Percentiles rank a stretch among this genome's conserved stretches.
Evolutionary conservation across 108 stramenopile species (phyloP).

Genomic region (Epithemia pelagica): DNA sequence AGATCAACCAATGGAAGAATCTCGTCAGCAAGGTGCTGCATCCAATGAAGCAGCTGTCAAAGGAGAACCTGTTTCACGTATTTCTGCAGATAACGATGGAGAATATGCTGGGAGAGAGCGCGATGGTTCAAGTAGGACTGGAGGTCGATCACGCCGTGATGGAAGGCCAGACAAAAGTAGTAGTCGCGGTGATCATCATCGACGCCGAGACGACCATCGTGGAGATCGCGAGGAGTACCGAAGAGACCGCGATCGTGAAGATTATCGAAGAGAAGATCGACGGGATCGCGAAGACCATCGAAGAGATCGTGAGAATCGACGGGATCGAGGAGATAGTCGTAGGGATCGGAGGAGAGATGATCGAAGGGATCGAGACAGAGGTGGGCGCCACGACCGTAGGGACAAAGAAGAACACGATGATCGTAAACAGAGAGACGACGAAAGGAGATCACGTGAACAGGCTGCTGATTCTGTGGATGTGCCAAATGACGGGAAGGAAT

Average conservation of each 20-base stretch:
- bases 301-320: background rate
- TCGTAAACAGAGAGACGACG: background rate
- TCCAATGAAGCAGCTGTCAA: too few relatives aligned
- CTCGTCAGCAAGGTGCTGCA: background rate
- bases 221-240: background rate
- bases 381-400: background rate
- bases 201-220: background rate
- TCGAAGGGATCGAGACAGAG: background rate
- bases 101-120: background rate
- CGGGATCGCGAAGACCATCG: background rate
- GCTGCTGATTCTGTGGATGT: too few relatives aligned
- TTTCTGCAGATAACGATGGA: too few relatives aligned
- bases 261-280: background rate
- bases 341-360: background rate
- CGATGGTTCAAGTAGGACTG: background rate
- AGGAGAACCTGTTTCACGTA: too few relatives aligned
- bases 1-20: too few relatives aligned
- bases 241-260: background rate
- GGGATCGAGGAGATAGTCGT: background rate
- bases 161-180: background rate
- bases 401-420: background rate
- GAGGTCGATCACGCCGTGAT: background rate
- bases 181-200: background rate
- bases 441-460: too few relatives aligned
- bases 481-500: too few relatives aligned